phyloP scores from a whole-genome alignment of 1,284 basidiomycete species.

The Porphyrellus sp. region DNA sequence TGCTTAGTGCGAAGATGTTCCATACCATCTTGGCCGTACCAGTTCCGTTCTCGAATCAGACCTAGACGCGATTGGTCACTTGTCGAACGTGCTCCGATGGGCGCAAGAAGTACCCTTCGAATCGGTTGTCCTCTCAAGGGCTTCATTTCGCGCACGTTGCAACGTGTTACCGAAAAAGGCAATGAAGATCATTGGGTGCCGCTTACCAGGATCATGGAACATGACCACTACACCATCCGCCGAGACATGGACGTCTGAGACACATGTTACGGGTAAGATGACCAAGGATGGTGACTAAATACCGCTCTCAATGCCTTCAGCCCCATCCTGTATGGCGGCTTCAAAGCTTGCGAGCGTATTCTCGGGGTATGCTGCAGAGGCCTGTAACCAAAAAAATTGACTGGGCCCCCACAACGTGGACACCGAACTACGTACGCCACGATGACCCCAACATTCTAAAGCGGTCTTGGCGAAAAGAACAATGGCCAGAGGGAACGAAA shows the following conservation, averaged over 20 bases:
- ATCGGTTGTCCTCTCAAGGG: conserved; percentile 65
- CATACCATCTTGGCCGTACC: conserved; percentile 75
- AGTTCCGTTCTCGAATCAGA: conserved; percentile 64
- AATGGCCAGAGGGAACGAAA: neutral
- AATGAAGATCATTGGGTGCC: conserved; percentile 23
- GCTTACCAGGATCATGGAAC: conserved; percentile 90
- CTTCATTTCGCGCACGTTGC: conserved; percentile 39
- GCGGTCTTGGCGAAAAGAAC: conserved; percentile 2
- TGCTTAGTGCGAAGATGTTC: conserved; percentile 81
- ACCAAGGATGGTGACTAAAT: conserved; percentile 43
- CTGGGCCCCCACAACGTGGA: conserved; percentile 10
- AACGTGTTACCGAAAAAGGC: conserved; percentile 18
- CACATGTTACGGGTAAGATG: conserved; percentile 48
- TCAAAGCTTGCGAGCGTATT: conserved; percentile 93
- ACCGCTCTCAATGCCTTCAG: conserved; percentile 94
- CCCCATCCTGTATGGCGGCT: conserved; percentile 88
- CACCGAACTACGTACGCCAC: conserved; percentile 64
- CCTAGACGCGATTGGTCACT: conserved; percentile 41
- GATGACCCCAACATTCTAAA: conserved; percentile 89
- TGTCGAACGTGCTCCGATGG: conserved; percentile 21
- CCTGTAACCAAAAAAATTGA: conserved; percentile 44
- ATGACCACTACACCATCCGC: conserved; percentile 87
- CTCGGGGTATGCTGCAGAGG: conserved; percentile 84
- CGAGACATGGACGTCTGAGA: conserved; percentile 93
- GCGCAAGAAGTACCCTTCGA: conserved; percentile 49